Percentiles rank a stretch among this genome's conserved stretches.
Conservation (phyloP, 208 protist species). For the Wallacemonas sp. region DNA sequence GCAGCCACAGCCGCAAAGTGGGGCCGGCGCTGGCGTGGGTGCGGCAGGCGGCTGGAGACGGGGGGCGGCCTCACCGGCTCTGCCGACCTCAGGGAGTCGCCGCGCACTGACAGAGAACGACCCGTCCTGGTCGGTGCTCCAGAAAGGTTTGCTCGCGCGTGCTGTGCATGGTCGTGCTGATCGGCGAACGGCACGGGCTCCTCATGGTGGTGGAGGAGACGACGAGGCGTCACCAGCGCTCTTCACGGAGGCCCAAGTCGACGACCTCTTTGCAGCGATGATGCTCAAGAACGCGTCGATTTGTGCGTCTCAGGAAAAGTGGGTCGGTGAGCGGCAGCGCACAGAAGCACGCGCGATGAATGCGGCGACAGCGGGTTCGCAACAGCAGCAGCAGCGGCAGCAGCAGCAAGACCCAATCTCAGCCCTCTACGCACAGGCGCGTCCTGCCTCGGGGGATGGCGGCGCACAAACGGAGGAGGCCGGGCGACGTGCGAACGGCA, state of each 20-base stretch:
- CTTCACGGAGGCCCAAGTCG: conserved; percentile 30
- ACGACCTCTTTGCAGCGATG: conserved; percentile 41
- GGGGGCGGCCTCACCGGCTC: not conserved
- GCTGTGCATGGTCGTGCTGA: not conserved
- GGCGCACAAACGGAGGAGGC: not conserved
- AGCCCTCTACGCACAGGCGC: no score
- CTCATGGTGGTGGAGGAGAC: not conserved
- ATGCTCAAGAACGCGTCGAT: conserved; percentile 51
- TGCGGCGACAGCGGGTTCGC: not conserved
- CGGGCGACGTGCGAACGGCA: not conserved
- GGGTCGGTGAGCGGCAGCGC: not conserved
- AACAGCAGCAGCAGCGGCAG: not conserved
- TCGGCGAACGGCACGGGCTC: not conserved
- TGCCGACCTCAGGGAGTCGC: conserved; percentile 2
- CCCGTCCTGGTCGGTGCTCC: not conserved
- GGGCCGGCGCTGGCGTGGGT: not conserved
- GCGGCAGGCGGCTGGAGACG: not conserved
- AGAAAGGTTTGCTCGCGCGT: conserved; percentile 1
- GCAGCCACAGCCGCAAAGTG: not conserved
- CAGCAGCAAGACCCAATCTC: no score
- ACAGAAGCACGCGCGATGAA: not conserved
- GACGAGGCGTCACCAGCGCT: not conserved
- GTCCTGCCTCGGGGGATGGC: not conserved
- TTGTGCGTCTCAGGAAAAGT: conserved; percentile 24
- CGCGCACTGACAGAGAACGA: conserved; percentile 3